Base-by-base conservation (phyloP, 306 rosid genomes). In the Pterocarpus macrocarpus region DNA sequence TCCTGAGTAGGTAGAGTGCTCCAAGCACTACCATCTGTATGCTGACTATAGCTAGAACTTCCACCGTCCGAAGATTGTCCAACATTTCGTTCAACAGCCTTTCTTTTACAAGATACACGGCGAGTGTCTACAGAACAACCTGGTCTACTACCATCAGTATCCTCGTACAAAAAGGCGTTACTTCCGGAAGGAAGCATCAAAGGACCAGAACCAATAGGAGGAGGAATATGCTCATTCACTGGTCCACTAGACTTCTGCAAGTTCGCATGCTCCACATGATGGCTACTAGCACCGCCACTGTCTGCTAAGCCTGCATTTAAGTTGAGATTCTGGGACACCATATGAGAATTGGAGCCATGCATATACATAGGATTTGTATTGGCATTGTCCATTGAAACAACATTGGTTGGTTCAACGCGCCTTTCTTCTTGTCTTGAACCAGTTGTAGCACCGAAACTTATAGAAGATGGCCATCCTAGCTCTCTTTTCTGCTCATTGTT, bases 51-150 rank as follows among this genome's bases (percentile, higher is more conserved):
- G 87, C 91, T 88, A 82, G 92, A 88, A 84, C 97, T 89, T 85
- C 94, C 99, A 35, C 89, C 76, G 5, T 80, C 69, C 10, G 96
- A 91, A 71, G 97, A 89, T 73, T 89, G 97, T 70, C 94, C 95
- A 69, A 80, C 81, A 77, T 17, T 80, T 64, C 90, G 92, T 82
- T 96, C 99, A 74, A 85, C 82, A 36, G 97, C 82, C 89, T 96
- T 96, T 85, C 99, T 84, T 84, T 96, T 96, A 84, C 94, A 84
- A 57, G 97, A 90, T 44, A 87, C 82, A 35, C 91, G 97, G 4
- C 91, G 92, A 32, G 91, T 84, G 71, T 93, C 98, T 64, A 88
- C 16, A 71, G 98, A 90, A 87, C 88, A 69, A 67, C 94, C 89
- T 43, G 91, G 88, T 88, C 97, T 87, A 45, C 97, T 87, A 45